Base-by-base conservation (phyloP, 257 asterid genomes). In the Coffea canephora region DNA sequence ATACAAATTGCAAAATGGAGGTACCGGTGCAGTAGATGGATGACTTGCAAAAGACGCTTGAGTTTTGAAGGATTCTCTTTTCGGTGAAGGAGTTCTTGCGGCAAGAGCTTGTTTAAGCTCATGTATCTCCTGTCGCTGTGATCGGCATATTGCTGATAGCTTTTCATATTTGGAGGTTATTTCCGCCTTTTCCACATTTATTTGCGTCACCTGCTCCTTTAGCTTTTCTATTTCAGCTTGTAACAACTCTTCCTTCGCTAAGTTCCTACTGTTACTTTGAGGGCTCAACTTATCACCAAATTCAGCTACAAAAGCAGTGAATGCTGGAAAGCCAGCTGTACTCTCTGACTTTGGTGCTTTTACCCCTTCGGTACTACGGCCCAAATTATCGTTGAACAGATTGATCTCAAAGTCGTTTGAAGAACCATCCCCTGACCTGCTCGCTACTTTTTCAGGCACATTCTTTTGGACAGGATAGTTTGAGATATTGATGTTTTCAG, bases 51-150 rank as follows among this genome's bases (percentile, higher is more conserved):
- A 83, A 74, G 92, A 80, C 23, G 91, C 62, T 62, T 85, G 83
- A 84, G 82, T 72, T 82, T 81, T 88, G 16, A 83, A 77, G 77
- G 89, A 76, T 78, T 91, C 96, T 87, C 71, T 78, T 76, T 83
- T 86, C 19, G 91, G 93, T 46, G 98, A 91, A 66, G 94, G 91
- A 71, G 91, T 87, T 84, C 84, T 92, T 49, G 93, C 88, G 81
- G 97, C 89, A 65, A 93, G 85, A 50, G 91, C 87, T 61, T 86
- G 92, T 86, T 92, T 94, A 68, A 96, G 97, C 48, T 96, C 98
- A 79, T 94, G 99, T 83, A 96, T 87, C 88, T 96, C 99, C 84
- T 88, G 97, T 68, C 98, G 80, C 84, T 96, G 99, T 27, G 97
- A 93, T 81, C 97, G 87, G 82, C 99, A 96, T 78, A 96, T 96